These are phyloP conservation scores for Ceratobasidium sp. DNA, from an alignment of 1,284 basidiomycete species.

Conservation along the genomic window DNA sequence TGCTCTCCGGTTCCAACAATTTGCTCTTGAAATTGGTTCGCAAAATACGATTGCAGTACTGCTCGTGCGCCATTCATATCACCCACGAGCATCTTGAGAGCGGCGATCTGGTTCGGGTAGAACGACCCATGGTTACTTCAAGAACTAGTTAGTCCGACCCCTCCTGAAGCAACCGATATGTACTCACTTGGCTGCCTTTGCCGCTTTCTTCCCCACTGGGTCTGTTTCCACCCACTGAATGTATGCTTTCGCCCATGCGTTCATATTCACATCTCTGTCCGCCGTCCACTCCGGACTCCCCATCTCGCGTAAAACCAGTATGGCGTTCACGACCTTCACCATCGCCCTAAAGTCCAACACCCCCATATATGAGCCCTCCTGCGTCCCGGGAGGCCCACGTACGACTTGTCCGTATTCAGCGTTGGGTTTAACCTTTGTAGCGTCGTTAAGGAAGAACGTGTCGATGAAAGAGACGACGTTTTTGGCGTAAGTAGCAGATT, in stretches of 20 bases:
- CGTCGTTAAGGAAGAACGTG: slow-evolving; percentile 71
- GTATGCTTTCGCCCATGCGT: slow-evolving; percentile 66
- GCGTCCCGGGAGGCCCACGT: slow-evolving; percentile 68
- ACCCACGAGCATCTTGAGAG: slow-evolving; percentile 52
- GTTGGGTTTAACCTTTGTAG: slow-evolving; percentile 76
- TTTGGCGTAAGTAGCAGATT: slow-evolving; percentile 55
- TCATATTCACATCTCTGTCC: slow-evolving; percentile 66
- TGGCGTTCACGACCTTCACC: slow-evolving; percentile 71
- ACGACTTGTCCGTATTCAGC: slow-evolving; percentile 75
- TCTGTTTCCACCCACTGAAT: slow-evolving; percentile 70
- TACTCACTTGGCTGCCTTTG: slow-evolving; percentile 66
- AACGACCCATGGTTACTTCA: slow-evolving; percentile 70
- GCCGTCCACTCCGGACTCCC: slow-evolving; percentile 69
- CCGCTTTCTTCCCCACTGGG: slow-evolving; percentile 64
- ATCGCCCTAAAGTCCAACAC: slow-evolving; percentile 74
- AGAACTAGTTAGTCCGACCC: background rate
- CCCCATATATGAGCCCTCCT: slow-evolving; percentile 70
- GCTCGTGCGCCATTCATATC: slow-evolving; percentile 49
- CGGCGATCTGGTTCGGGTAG: slow-evolving; percentile 52
- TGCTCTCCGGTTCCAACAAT: slow-evolving; percentile 52
- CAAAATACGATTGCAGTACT: slow-evolving; percentile 51
- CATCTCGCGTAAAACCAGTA: slow-evolving; percentile 68
- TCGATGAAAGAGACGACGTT: slow-evolving; percentile 65
- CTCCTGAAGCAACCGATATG: background rate
- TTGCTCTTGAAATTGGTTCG: slow-evolving; percentile 51